These are phyloP conservation scores for Aspergillus chevalieri DNA, from an alignment of 2,329 filamentous ascomycete genomes.

Conservation along the genomic window DNA sequence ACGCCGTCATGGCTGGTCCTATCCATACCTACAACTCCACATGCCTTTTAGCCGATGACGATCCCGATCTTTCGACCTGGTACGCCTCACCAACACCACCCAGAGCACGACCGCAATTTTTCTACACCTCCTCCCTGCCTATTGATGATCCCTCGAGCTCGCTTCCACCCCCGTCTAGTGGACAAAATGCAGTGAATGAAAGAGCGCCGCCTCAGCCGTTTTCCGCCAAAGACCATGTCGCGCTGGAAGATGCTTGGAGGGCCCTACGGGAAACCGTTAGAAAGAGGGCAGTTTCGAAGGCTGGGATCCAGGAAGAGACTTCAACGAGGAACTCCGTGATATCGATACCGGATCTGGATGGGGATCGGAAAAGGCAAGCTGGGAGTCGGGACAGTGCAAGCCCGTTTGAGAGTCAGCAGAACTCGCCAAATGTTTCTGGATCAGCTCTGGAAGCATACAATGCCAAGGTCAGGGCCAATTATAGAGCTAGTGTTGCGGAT, in stretches of 20 bases:
- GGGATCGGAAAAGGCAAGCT: conserved; percentile 6
- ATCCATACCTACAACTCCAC: conserved; percentile 56
- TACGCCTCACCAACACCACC: conserved; percentile 48
- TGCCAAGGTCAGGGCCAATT: conserved; percentile 7
- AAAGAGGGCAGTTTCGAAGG: conserved; percentile 4
- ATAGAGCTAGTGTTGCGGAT: conserved; percentile 7
- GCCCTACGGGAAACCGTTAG: conserved; percentile 39
- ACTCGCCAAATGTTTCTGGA: conserved; percentile 8
- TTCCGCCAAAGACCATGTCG: conserved; percentile 69
- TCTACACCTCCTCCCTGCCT: conserved; percentile 74
- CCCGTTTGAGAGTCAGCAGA: conserved; percentile 12
- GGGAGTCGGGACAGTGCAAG: conserved; percentile 11
- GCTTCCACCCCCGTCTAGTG: conserved; percentile 49
- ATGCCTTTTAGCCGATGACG: conserved; percentile 45
- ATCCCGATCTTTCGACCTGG: conserved; percentile 27
- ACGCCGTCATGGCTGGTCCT: conserved; percentile 32
- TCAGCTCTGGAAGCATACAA: conserved; percentile 14
- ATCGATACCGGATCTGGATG: conserved; percentile 19
- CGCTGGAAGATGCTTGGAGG: conserved; percentile 72
- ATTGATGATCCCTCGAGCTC: conserved; percentile 85
- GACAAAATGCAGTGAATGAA: conserved; percentile 42
- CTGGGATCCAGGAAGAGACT: conserved; percentile 5
- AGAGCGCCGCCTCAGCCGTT: conserved; percentile 69
- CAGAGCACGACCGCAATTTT: conserved; percentile 64
- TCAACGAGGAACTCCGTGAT: conserved; percentile 13